phyloP scores from a whole-genome alignment of 2,329 filamentous ascomycete genomes.

The Fusarium sp. region DNA sequence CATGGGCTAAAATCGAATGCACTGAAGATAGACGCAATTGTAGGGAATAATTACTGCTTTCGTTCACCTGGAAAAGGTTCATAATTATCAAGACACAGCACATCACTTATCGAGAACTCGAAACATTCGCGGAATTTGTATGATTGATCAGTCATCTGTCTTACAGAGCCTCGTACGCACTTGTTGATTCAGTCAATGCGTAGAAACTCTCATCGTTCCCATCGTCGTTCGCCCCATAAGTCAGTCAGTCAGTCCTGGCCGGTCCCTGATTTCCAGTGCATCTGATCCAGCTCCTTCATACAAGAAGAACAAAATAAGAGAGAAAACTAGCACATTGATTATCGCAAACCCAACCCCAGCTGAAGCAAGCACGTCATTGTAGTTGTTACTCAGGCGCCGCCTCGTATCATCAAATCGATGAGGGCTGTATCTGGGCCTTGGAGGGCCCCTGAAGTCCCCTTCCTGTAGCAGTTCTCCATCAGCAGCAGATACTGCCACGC shows the following conservation, averaged over 20 bases:
- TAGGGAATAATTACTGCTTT: not conserved
- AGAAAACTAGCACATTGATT: slow-evolving; percentile 28
- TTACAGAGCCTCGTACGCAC: slow-evolving; percentile 27
- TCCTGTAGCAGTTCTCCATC: slow-evolving; percentile 2
- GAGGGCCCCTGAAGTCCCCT: slow-evolving; percentile 1
- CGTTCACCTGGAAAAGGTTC: not conserved
- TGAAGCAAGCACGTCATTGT: slow-evolving; percentile 18
- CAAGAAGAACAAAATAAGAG: slow-evolving; percentile 31
- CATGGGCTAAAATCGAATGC: slow-evolving; percentile 5
- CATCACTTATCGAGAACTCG: not conserved
- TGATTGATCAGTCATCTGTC: slow-evolving; percentile 32
- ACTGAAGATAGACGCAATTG: not conserved
- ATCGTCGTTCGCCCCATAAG: slow-evolving; percentile 20
- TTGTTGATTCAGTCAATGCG: slow-evolving; percentile 23
- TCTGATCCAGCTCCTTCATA: slow-evolving; percentile 38
- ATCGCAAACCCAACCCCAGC: slow-evolving; percentile 23
- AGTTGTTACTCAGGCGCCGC: slow-evolving; percentile 27
- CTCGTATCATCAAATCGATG: slow-evolving; percentile 16
- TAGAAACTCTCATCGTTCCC: slow-evolving; percentile 24
- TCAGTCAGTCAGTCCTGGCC: slow-evolving; percentile 16
- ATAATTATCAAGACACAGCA: not conserved
- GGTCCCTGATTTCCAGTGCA: slow-evolving; percentile 28
- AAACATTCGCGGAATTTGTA: slow-evolving; percentile 27
- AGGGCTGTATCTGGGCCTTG: slow-evolving; percentile 9
- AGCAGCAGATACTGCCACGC: slow-evolving; percentile 19